Base-by-base conservation (phyloP, 2,329 filamentous ascomycete genomes). In the Alternaria infectoria region DNA sequence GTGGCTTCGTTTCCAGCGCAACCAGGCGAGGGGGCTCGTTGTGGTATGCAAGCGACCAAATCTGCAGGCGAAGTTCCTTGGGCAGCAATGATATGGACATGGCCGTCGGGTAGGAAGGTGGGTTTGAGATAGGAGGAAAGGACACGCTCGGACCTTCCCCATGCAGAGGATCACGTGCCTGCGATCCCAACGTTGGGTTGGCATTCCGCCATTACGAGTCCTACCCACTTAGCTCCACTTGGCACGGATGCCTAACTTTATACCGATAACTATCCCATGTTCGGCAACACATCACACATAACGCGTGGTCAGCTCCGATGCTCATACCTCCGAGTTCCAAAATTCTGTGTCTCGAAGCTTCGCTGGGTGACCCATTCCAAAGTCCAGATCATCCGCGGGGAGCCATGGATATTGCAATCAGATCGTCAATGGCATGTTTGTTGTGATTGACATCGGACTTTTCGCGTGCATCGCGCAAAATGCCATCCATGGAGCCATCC, bases 1-100 rank as follows among this genome's bases (percentile, higher is more conserved):
- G 71, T 4, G 54, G 45, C 21, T 52, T 56, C 3, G 69, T 72
- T 28, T 61, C 52, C 19, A 74, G 45, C 5, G 67, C 66, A 26
- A 74, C 70, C 8, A 69, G 60, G 10, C 71, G 70, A 51, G 70
- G 67, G 6, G 66, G 61, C 21, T 71, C 61, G n/a, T 62, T 45
- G 25, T 67, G 65, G 55, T 72, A 74, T 17, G 45, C 66, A 9
- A 64, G 62, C 15, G 62, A 45, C 70, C 70, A 74, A 21, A 74
- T 69, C 10, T 70, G 63, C n/a, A 74, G 58, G 13, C 71, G 71
- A 4, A 74, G 51, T 28, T 74, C 71, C 36, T 74, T 74, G 21
- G 71, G 71, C 8, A 74, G 61, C 43, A 19, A 25, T 21, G 57
- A 59, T n/a, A 72, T 55, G n/a, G 67, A 68, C 71, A 74, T 72